Conservation (phyloP, 2,329 filamentous ascomycete species). For the Xylariaceae sp. region DNA sequence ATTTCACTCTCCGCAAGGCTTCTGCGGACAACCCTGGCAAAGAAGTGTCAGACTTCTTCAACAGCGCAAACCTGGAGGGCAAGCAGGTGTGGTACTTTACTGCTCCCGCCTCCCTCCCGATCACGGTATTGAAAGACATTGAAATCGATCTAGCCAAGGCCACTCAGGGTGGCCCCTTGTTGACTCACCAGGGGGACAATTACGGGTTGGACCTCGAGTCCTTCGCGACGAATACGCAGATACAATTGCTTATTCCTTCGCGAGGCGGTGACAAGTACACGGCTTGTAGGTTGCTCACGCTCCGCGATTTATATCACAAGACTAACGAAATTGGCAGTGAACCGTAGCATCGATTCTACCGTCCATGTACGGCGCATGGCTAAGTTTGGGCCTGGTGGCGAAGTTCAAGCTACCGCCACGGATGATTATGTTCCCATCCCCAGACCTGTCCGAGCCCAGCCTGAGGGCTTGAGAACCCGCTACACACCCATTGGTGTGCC, state of each 20-base stretch:
- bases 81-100: slow-evolving; percentile 81
- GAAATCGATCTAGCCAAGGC: slow-evolving; percentile 55
- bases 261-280: slow-evolving; percentile 50
- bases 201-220: slow-evolving; percentile 56
- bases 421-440: slow-evolving; percentile 40
- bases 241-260: slow-evolving; percentile 58
- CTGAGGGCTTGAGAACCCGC: slow-evolving; percentile 60
- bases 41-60: slow-evolving; percentile 51
- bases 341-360: slow-evolving; percentile 49
- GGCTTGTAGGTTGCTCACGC: slow-evolving; percentile 41
- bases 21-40: slow-evolving; percentile 38
- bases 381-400: slow-evolving; percentile 44
- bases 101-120: slow-evolving; percentile 62
- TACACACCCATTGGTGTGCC: slow-evolving; percentile 61
- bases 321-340: slow-evolving; percentile 33
- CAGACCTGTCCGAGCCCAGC: slow-evolving; percentile 56
- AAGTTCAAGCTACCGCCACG: slow-evolving; percentile 37
- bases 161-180: slow-evolving; percentile 46
- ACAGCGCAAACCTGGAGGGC: slow-evolving; percentile 53
- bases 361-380: slow-evolving; percentile 62
- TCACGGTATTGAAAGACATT: slow-evolving; percentile 60
- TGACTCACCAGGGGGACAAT: slow-evolving; percentile 59
- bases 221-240: slow-evolving; percentile 45
- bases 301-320: slow-evolving; percentile 15
- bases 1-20: slow-evolving; percentile 50